phyloP scores from a whole-genome alignment of 306 rosid genomes.

The Ceratonia siliqua region DNA sequence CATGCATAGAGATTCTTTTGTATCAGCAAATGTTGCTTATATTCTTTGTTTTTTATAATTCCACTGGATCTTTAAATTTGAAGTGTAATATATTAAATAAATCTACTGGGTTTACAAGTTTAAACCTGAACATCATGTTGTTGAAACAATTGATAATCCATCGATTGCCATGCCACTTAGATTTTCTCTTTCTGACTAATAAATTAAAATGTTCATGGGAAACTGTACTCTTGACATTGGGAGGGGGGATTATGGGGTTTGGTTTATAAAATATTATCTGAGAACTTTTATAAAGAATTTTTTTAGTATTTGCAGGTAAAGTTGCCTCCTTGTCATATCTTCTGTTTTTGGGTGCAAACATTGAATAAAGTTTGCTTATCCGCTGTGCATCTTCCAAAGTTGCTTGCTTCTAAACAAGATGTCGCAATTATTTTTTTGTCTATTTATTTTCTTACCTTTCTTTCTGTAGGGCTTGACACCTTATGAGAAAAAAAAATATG shows the following conservation, averaged over 20 bases:
- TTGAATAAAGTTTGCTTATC: background rate
- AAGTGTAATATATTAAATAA: background rate
- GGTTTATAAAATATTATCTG: background rate
- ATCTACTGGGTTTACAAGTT: background rate
- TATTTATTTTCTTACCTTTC: background rate
- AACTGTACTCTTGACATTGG: background rate
- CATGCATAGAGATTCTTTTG: no score
- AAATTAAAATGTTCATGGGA: background rate
- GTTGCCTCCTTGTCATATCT: background rate
- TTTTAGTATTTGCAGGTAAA: constrained; percentile 11
- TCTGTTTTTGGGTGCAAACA: background rate
- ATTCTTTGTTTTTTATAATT: no score
- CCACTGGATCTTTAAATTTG: no score
- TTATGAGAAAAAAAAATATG: constrained; percentile 80
- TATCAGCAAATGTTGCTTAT: no score
- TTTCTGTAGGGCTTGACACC: constrained; percentile 64
- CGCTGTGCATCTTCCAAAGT: background rate
- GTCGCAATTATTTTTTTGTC: background rate
- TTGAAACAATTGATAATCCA: background rate
- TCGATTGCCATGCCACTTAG: background rate
- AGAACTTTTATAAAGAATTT: background rate
- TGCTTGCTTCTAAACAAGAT: constrained; percentile 1
- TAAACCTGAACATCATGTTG: background rate
- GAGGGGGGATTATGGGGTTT: background rate
- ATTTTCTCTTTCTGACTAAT: background rate